Evolutionary conservation across 495 filamentous ascomycete species (phyloP).

Genomic region (Neurospora africana): DNA sequence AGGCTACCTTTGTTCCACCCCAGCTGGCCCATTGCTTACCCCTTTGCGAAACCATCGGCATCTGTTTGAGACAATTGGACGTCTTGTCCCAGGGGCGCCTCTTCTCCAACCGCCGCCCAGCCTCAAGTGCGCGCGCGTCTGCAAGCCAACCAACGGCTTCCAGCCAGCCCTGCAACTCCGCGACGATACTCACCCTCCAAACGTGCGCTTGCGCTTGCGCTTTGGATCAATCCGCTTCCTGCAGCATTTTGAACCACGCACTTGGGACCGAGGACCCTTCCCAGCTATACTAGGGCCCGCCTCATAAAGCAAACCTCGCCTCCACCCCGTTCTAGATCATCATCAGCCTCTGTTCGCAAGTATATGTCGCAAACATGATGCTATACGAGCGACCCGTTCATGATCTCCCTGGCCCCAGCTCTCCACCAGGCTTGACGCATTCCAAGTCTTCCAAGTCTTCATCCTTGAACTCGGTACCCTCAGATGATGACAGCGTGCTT

Average conservation of each 20-base stretch:
- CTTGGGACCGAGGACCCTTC: neutral
- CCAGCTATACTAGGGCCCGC: neutral
- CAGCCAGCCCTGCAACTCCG: neutral
- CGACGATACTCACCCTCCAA: neutral
- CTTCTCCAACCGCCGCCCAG: neutral
- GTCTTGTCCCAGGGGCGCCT: neutral
- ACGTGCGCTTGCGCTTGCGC: neutral
- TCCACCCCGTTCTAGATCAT: neutral
- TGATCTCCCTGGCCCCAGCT: constrained; percentile 52
- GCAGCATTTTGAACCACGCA: neutral
- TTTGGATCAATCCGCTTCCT: neutral
- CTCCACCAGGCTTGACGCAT: constrained; percentile 71
- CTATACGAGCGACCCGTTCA: constrained; percentile 38
- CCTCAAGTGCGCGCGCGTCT: neutral
- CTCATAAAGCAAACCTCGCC: neutral
- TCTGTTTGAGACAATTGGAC: neutral
- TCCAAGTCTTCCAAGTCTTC: constrained; percentile 88
- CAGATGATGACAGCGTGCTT: constrained; percentile 54
- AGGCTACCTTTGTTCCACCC: neutral
- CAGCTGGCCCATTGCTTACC: neutral
- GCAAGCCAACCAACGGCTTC: neutral
- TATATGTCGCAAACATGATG: constrained; percentile 40
- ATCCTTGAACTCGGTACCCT: constrained; percentile 69
- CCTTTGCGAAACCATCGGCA: neutral
- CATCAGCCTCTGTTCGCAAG: neutral